Percentiles rank a stretch among this genome's conserved stretches.
Conservation (phyloP, 75 land plant species). For the Cunninghamia lanceolata region DNA sequence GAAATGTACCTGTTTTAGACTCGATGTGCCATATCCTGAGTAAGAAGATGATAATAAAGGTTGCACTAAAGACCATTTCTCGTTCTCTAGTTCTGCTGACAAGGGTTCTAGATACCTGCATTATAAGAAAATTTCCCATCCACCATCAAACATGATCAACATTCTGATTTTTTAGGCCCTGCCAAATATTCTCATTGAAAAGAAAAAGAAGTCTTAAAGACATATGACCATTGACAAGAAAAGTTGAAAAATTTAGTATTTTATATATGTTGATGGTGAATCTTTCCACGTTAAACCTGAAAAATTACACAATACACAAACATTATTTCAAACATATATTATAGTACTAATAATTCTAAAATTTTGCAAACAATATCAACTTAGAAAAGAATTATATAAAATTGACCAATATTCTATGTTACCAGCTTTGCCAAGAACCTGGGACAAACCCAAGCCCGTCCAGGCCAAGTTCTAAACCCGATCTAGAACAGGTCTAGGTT, state of each 20-base stretch:
- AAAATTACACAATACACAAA: not conserved
- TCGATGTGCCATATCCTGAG: conserved; percentile 93
- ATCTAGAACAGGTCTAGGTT: too few species aligned
- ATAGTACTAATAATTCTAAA: not conserved
- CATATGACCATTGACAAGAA: not conserved
- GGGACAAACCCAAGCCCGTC: too few species aligned
- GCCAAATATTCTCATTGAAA: not conserved
- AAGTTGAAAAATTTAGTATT: not conserved
- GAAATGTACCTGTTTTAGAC: conserved; percentile 76
- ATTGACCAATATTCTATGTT: not conserved
- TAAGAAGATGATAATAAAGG: conserved; percentile 90
- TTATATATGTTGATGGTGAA: not conserved
- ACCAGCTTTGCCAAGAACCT: too few species aligned
- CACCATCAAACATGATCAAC: conserved; percentile 6
- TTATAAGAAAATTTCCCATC: not conserved
- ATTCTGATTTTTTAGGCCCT: not conserved
- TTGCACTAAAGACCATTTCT: conserved; percentile 97
- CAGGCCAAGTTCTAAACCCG: too few species aligned
- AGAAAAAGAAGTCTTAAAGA: not conserved
- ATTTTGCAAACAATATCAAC: not conserved
- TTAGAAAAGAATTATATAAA: not conserved
- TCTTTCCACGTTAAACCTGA: not conserved
- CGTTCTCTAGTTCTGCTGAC: conserved; percentile 81
- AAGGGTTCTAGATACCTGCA: conserved; percentile 90
- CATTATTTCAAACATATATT: not conserved